Base-by-base conservation (phyloP, 192 early-diverging fungal genomes). In the Physocladia obscura region DNA sequence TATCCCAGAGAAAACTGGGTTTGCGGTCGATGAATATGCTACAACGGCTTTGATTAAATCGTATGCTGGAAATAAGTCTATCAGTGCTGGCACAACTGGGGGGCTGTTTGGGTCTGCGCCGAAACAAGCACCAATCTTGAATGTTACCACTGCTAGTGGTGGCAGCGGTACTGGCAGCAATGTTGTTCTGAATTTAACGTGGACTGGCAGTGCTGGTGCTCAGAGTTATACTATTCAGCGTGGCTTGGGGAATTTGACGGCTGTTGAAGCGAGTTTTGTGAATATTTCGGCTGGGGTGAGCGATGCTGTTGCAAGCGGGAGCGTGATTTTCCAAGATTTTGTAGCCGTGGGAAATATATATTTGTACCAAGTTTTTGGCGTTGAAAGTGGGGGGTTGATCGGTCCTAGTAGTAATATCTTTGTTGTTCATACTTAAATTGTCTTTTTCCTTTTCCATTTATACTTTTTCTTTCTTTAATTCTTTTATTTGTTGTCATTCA, bases 131-230 rank as follows among this genome's bases (percentile, higher is more conserved):
- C 52, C 65, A 1, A n/a, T n/a, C n/a, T n/a, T n/a, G n/a, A 30
- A 17, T 21, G 17, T 68, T 17, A 21, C 35, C 1, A 24, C 15
- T 15, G 27, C 63, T 32, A 17, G 11, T 13, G 50, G 35, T n/a
- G 3, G 27, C 19, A 31, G n/a, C 1, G 34, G 31, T 59, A 15
- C 32, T 36, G 19, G 15, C 6, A 1, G 24, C 19, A n/a, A 8
- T 44, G 40, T 44, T 44, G 40, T 17, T 5, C 37, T 56, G n/a
- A 6, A 8, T 4, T 30, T 68, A n/a, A 2, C 1, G n/a, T 68
- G 65, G 65, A 21, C 49, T 11, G 65, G 65, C 2, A 56, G 52
- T 52, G 65, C 52, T 26, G 65, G 65, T 8, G 65, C 65, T 4
- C 8, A 29, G 29, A 68, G 26, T 13, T 68, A 68, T 29, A 54